Percentiles rank a stretch among this genome's conserved stretches.
Evolutionary conservation across 768 basidiomycete genomes (phyloP).

Genomic region (Goffeauzyma gilvescens): DNA sequence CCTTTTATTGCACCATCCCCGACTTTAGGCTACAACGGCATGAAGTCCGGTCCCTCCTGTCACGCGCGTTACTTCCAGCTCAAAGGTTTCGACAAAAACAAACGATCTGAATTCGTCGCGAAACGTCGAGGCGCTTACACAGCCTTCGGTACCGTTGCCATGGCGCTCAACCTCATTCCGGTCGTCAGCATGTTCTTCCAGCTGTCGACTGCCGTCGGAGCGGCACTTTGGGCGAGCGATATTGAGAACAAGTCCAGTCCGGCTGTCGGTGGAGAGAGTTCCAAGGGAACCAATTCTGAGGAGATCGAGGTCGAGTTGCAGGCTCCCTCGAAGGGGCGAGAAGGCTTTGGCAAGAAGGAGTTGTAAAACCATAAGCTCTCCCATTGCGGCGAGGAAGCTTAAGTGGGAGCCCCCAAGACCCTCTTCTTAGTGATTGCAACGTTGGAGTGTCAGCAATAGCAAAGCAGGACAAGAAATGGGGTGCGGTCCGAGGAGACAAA

Average conservation of each 20-base stretch:
- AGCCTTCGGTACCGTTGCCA: constrained; percentile 45
- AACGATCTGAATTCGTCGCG: constrained; percentile 38
- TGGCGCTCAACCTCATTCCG: constrained; percentile 46
- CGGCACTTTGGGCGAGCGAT: constrained; percentile 52
- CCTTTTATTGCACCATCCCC: not conserved
- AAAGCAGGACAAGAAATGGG: no score
- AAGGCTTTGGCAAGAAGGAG: constrained; percentile 10
- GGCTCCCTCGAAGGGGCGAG: not conserved
- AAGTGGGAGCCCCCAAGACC: no score
- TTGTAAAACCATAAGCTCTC: constrained; percentile 7
- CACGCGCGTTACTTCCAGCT: constrained; percentile 54
- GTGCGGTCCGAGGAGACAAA: no score
- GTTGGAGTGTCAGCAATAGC: no score
- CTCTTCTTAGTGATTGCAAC: no score
- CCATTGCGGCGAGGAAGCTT: no score
- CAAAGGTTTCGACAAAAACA: constrained; percentile 38
- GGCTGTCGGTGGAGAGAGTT: not conserved
- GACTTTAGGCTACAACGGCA: constrained; percentile 17
- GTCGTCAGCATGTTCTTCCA: constrained; percentile 43
- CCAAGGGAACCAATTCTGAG: not conserved
- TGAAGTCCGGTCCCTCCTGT: constrained; percentile 40
- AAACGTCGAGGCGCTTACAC: constrained; percentile 45
- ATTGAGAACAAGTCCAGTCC: constrained; percentile 37
- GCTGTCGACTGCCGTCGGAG: constrained; percentile 49
- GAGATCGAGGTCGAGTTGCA: constrained; percentile 3